Base-by-base conservation (phyloP, 805 yeast genomes). In the Kluyveromyces starmeri region DNA sequence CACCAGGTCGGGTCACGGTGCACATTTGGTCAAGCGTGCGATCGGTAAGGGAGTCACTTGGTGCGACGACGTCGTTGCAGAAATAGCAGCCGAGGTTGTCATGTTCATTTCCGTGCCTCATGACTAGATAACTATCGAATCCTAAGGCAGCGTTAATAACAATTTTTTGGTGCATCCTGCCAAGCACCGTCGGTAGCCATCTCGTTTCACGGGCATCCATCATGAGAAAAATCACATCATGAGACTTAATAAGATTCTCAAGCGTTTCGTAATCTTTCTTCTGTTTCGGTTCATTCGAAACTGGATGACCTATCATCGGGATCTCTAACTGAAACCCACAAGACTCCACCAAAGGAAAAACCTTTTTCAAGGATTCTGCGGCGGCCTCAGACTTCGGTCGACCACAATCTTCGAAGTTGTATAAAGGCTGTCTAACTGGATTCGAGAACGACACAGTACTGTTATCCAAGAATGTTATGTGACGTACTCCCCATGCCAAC, bases 1-100 rank as follows among this genome's bases (percentile, higher is more conserved):
- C 88, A 1, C 99, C 98, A 0, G 99, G 97, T 26, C 98, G 67
- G 0, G 98, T 92, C 1, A 92, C 98, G 0, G 99, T 92, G 52
- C 99, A 92, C 96, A 92, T 92, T 58, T 92, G 97, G 59, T 92
- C 99, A 37, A 92, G 62, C 0, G 96, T 83, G 34, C 95, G 67
- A 50, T 86, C 94, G 0, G 83, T 68, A n/a, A 84, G 60, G 38
- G 94, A 80, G 53, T 92, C 95, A 2, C 75, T 65, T 0, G 99
- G 98, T 0, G 96, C 97, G 34, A 85, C 85, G 7, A 92, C 88
- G 53, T 92, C 98, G 53, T 85, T 84, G 58, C 99, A 92, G 57
- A 81, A 92, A 59, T 92, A 92, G 56, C 99, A 92, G 0, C 99
- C 98, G 27, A 88, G 57, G 24, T 78, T 63, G 12, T 42, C 40